These are phyloP conservation scores for Solanum hybrid DNA, from an alignment of 305 asterid genomes.

Conservation along the genomic window DNA sequence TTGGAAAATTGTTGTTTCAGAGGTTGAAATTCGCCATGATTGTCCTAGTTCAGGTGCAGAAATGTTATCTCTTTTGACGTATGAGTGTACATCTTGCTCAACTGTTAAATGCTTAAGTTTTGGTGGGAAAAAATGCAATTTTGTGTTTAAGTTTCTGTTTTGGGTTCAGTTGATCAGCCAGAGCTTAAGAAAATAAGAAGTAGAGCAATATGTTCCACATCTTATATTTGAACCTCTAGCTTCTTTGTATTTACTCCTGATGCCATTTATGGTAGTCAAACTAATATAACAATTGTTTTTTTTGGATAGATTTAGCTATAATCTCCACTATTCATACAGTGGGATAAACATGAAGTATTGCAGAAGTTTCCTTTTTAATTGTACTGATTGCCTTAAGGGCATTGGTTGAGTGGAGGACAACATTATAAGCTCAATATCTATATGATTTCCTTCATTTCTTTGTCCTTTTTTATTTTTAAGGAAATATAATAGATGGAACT, in stretches of 20 bases:
- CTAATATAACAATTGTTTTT: background rate
- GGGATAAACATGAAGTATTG: background rate
- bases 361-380: background rate
- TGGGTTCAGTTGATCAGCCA: background rate
- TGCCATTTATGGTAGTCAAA: background rate
- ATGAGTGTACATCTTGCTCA: background rate
- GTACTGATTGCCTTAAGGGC: background rate
- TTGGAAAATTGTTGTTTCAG: background rate
- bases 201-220: background rate
- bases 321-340: background rate
- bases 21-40: background rate
- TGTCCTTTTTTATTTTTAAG: background rate
- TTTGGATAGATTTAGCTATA: background rate
- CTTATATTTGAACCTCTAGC: background rate
- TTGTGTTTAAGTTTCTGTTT: background rate
- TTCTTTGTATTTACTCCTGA: background rate
- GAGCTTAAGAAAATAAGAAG: background rate
- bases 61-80: background rate
- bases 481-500: background rate
- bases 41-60: background rate
- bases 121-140: background rate
- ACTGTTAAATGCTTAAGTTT: background rate
- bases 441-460: background rate
- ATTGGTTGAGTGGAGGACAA: background rate
- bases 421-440: background rate